Base-by-base conservation (phyloP, 176 grass and related monocot species). In the Aegilops umbellulata region DNA sequence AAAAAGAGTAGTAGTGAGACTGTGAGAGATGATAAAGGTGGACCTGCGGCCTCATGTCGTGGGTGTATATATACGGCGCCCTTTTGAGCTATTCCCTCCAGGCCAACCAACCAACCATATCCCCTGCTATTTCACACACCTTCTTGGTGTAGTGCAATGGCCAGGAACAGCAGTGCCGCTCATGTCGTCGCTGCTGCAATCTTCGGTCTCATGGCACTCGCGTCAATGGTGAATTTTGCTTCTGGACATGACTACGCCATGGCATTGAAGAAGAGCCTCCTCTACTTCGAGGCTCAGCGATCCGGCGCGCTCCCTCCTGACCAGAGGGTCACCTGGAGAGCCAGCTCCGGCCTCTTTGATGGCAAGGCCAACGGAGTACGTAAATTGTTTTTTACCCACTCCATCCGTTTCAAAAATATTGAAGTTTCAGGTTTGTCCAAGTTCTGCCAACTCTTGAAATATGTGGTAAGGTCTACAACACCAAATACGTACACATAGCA, bases 271-370 rank as follows among this genome's bases (percentile, higher is more conserved):
- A 98, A 98, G 86, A 94, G 90, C 90, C 89, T 95, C 82, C 69
- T 98, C 78, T 98, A 91, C 90, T 95, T 95, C 46, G 94, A 95
- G 88, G 97, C 97, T 29, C 94, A 98, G 88, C 87, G 96, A 41
- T 98, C 96, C 27, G 96, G 96, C 22, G 12, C 58, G 69, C 87
- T 98, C 51, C 96, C 96, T 16, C 77, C 82, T 8, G 86, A 88
- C 69, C 96, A 98, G 83, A 94, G 96, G 65, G 74, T 98, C 55
- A 41, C 84, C 12, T 98, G 96, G 96, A 89, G 96, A 65, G 90
- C 66, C 30, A 94, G 89, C 85, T 98, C 96, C 51, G 96, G 96
- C 0, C 90, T 98, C 29, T 81, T 90, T 76, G 96, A 98, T 35
- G 93, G 96, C 3, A 95, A 94, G 74, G 92, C 93, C 31, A 92